Conservation (phyloP, 2,329 filamentous ascomycete species). For the Calonectria leucothoes region DNA sequence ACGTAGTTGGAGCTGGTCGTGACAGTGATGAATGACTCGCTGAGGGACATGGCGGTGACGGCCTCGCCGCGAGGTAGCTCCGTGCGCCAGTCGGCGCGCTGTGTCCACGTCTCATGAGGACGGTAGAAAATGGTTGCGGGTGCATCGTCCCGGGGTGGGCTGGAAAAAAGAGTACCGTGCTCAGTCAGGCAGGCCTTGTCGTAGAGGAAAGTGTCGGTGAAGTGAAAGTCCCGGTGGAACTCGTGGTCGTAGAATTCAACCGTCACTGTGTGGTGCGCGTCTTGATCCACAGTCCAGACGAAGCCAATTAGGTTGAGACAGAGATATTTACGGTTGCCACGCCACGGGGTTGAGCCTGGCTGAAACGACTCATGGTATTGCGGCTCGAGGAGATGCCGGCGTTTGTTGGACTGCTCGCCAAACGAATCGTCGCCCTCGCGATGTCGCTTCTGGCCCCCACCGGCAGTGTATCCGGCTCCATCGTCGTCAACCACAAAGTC, state of each 20-base stretch:
- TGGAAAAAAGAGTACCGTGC: slow-evolving; percentile 87
- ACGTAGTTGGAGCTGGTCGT: slow-evolving; percentile 90
- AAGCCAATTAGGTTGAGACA: slow-evolving; percentile 94
- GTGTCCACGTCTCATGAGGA: slow-evolving; percentile 96
- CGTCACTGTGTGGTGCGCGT: slow-evolving; percentile 91
- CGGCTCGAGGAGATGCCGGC: slow-evolving; percentile 65
- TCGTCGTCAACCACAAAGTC: slow-evolving; percentile 97
- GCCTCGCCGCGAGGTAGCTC: slow-evolving; percentile 88
- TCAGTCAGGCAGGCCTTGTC: slow-evolving; percentile 95
- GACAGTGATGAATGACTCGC: slow-evolving; percentile 90
- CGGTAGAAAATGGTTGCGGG: slow-evolving; percentile 93
- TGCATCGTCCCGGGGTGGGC: slow-evolving; percentile 72
- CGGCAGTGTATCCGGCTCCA: slow-evolving; percentile 85
- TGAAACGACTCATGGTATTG: slow-evolving; percentile 88
- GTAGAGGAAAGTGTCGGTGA: slow-evolving; percentile 95
- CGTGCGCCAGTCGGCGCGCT: slow-evolving; percentile 89
- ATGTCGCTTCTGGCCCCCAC: slow-evolving; percentile 60
- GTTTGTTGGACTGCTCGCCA: slow-evolving; percentile 59
- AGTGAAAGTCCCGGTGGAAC: slow-evolving; percentile 93
- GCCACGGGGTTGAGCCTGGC: slow-evolving; percentile 94
- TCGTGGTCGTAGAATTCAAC: slow-evolving; percentile 98
- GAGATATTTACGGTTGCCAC: slow-evolving; percentile 91
- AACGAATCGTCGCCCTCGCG: slow-evolving; percentile 64
- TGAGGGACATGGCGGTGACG: slow-evolving; percentile 88
- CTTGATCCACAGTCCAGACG: slow-evolving; percentile 97